Evolutionary conservation across 495 filamentous ascomycete genomes (phyloP), one percentile per base, ranked within the genome.

Genomic region (Trichoderma virens): DNA sequence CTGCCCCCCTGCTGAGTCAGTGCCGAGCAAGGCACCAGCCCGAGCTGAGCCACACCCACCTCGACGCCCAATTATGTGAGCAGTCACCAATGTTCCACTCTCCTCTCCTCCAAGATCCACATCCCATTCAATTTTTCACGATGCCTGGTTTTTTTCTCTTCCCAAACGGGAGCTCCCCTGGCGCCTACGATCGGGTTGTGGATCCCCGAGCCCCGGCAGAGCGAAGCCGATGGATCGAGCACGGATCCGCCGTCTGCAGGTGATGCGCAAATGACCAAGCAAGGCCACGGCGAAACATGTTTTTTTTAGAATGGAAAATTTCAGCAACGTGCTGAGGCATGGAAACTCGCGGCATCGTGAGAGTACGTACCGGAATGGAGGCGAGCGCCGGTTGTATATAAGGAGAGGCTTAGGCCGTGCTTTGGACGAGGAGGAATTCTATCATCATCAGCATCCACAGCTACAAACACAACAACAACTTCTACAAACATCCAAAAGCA

Each of bases 201-300:
- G 51, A 27, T 56, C 51, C 16, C 45, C 38, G 38, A 18, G 13
- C 14, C 38, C 18, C n/a, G n/a, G 43, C 18, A 47, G 4, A n/a
- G 51, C n/a, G 25, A n/a, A 27, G 25, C 51, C 43, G 18, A 8
- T 1, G 18, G 8, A n/a, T 47, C 8, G 20, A 18, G 51, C 9
- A 56, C 51, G 51, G 51, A 56, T 56, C 51, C 51, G 23, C 51
- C 51, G 51, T 56, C 25, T 56, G 18, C 43, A 47, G 39, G 39
- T 18, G 7, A 18, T 43, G 16, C 9, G 9, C 9, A 30, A 28
- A 56, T 35, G 32, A 11, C 4, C 32, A 35, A 35, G 32, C 5
- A 35, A 35, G n/a, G n/a, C n/a, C n/a, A n/a, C n/a, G n/a, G n/a
- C n/a, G n/a, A 51, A 51, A 51, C 45, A 51, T 51, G 45, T 20